Evolutionary conservation across 106 monocot genomes (phyloP).

Genomic region (Phalaenopsis aphrodite): DNA sequence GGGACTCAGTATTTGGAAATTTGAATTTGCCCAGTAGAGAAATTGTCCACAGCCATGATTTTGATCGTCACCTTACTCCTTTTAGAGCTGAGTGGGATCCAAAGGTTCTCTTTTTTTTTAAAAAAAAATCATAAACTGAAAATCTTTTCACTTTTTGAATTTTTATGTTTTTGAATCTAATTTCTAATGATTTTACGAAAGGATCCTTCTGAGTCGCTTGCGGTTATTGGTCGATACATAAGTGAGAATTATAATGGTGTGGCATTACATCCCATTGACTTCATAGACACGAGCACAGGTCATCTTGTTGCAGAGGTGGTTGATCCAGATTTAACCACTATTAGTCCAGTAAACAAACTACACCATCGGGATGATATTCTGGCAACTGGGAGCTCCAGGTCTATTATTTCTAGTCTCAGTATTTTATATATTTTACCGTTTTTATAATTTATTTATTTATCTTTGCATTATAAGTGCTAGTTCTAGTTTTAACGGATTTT

Average conservation of each 20-base stretch:
- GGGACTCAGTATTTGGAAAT: slow-evolving; percentile 88
- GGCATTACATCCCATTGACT: slow-evolving; percentile 92
- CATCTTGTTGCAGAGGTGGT: slow-evolving; percentile 77
- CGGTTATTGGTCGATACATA: slow-evolving; percentile 90
- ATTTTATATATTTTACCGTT: too few species aligned
- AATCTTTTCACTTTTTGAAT: background rate
- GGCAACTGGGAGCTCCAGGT: slow-evolving; percentile 94
- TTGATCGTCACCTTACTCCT: slow-evolving; percentile 84
- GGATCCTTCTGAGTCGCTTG: slow-evolving; percentile 81
- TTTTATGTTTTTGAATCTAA: background rate
- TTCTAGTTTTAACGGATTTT: background rate
- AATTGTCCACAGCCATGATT: slow-evolving; percentile 94
- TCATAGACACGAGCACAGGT: slow-evolving; percentile 72
- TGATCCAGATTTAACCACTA: slow-evolving; percentile 81
- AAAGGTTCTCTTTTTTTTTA: slow-evolving; percentile 40
- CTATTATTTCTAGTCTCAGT: background rate
- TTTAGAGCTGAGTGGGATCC: slow-evolving; percentile 98
- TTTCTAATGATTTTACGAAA: slow-evolving; percentile 14
- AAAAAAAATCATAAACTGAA: background rate
- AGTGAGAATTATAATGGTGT: slow-evolving; percentile 88
- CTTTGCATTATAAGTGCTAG: background rate
- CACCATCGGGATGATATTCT: slow-evolving; percentile 84
- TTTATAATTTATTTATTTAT: background rate
- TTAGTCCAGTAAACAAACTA: slow-evolving; percentile 85
- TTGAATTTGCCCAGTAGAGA: slow-evolving; percentile 70